Evolutionary conservation across 306 rosid species (phyloP), one percentile per base, ranked within the genome.

Genomic region (Cucurbita moschata): DNA sequence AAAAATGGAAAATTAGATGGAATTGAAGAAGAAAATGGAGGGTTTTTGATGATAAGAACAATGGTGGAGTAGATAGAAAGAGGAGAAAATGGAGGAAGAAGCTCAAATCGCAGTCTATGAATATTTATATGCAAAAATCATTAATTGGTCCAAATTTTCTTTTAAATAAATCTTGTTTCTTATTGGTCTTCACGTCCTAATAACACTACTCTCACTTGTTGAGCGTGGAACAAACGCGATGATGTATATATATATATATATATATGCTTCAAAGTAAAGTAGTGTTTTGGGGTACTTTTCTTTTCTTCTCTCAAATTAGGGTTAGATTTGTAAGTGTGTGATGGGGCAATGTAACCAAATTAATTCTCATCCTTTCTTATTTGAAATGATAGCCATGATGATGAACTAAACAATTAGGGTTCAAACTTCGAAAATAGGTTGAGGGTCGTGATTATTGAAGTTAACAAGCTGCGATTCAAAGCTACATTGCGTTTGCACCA

Each of bases 161-260:
- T 23, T 68, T 68, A 7, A 62, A 37, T 43, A 18, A 18, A 18
- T 1, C 4, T 64, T 5, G 49, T 68, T 68, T 68, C 13, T 68
- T 46, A 26, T 68, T 68, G 57, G 73, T 68, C 43, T 23, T 68
- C 73, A 68, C 73, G 43, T 68, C 14, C 53, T 43, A 11, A 11
- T 4, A 30, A 15, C 7, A 50, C 59, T 50, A 70, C 59, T 70
- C 74, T 49, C 74, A 26, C 10, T 30, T 26, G 5, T 50, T 70
- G 60, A 51, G 60, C 74, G 74, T 70, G 74, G 47, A 3, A 51
- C 16, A 51, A 51, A 70, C 74, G 74, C 74, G 60, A 51, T 67
- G 30, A 35, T 42, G 35, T 65, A 2, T 30, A 2, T 30, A 30
- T 30, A 30, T 30, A 30, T 30, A 30, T 30, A 30, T 30, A 30